Evolutionary conservation across 371 early-diverging fungal genomes (phyloP).

Genomic region (Mortierella sp.): DNA sequence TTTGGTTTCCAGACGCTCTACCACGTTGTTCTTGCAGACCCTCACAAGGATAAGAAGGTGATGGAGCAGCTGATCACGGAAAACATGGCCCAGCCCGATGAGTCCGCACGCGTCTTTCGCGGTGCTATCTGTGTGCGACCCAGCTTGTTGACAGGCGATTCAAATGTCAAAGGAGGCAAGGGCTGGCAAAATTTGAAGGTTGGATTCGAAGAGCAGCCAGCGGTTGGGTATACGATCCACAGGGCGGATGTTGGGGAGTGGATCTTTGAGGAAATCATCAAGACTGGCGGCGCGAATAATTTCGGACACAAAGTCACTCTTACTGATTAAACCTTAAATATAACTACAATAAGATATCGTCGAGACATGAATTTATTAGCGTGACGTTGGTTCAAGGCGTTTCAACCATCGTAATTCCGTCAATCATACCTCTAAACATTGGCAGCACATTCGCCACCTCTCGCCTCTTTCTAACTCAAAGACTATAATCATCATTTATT

Average conservation of each 20-base stretch:
- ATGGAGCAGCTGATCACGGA: constrained; percentile 27
- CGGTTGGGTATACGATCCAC: constrained; percentile 32
- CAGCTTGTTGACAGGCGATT: constrained; percentile 28
- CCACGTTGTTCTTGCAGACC: constrained; percentile 26
- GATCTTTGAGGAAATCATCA: constrained; percentile 35
- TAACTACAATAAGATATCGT: no score
- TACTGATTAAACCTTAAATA: constrained; percentile 26
- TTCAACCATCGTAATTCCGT: no score
- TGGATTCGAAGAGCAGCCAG: constrained; percentile 25
- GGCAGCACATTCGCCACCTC: no score
- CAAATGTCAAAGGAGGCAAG: constrained; percentile 26
- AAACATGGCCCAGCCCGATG: neutral
- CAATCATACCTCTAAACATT: no score
- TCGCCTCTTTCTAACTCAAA: no score
- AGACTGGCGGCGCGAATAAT: constrained; percentile 6
- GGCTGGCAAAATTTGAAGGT: constrained; percentile 30
- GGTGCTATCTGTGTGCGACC: constrained; percentile 27
- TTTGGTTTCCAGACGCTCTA: constrained; percentile 32
- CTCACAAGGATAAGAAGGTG: constrained; percentile 47
- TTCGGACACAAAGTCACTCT: constrained; percentile 35
- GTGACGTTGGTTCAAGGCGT: no score
- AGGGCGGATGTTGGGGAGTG: constrained; percentile 36
- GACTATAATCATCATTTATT: no score
- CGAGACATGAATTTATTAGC: no score
- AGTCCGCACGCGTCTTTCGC: constrained; percentile 10